Base-by-base conservation (phyloP, 2,329 filamentous ascomycete species). In the Fusarium pseudonygamai region DNA sequence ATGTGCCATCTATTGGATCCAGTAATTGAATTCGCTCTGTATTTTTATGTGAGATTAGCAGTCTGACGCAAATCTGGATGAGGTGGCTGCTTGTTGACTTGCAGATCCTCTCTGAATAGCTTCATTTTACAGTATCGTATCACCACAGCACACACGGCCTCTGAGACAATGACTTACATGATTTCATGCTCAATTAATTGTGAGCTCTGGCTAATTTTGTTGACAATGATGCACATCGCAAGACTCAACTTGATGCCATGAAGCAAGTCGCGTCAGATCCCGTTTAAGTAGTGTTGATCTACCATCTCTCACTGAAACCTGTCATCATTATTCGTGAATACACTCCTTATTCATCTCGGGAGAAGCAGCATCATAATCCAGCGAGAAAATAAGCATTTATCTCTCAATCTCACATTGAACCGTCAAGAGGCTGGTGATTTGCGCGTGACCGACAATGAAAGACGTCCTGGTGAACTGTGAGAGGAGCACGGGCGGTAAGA, bases 161-260 rank as follows among this genome's bases (percentile, higher is more conserved):
- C 4, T 2, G 7, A 26, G 4, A 0, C 9, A 6, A 36, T 5
- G 5, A 7, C 13, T 22, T 15, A 0, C 18, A 9, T 3, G 3
- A 0, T 1, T 2, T n/a, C 3, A 37, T 16, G 9, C 24, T 13
- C 18, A 37, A 26, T 26, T 1, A 1, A 20, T 20, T 24, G 0
- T 3, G 0, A 12, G 4, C 2, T 0, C 18, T 7, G 1, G n/a
- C 1, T 0, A 11, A 6, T 24, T 0, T 3, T 1, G 14, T 1
- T 7, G 0, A 13, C 0, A 4, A 20, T 24, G 13, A 13, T 4
- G 9, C 3, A 20, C 24, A 5, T 22, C 9, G 16, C 4, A 22
- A 22, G 0, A 2, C 16, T 36, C 16, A 6, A 0, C 3, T 2
- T 14, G 10, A 6, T 34, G n/a, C 7, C 5, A 16, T 36, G 3